A percentile compares a stretch with the other conserved stretches of the same genome.
Conservation (phyloP, 768 basidiomycete species). For the Rhizopogon salebrosus region DNA sequence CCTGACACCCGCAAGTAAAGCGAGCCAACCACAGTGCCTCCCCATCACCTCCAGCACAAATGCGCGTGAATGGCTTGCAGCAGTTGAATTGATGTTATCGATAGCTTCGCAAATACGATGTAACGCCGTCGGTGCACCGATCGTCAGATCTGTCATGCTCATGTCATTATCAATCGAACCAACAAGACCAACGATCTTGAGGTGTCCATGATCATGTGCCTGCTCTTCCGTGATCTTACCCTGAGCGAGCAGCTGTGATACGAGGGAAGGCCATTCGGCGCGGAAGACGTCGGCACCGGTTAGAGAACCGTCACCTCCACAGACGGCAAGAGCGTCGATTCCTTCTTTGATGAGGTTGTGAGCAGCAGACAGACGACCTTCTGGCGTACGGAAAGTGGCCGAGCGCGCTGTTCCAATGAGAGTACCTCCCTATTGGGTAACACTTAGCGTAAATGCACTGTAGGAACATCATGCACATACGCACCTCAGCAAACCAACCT, state of each 20-base stretch:
- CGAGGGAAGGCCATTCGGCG: slow-evolving; percentile 88
- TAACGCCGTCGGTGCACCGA: slow-evolving; percentile 92
- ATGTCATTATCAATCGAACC: slow-evolving; percentile 99
- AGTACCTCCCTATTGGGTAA: slow-evolving; percentile 70
- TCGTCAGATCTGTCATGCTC: slow-evolving; percentile 96
- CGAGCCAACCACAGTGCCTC: slow-evolving; percentile 99
- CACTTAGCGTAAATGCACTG: not conserved
- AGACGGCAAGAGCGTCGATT: slow-evolving; percentile 94
- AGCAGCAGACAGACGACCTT: slow-evolving; percentile 87
- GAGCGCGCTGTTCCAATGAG: slow-evolving; percentile 93
- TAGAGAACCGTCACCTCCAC: slow-evolving; percentile 94
- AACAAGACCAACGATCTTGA: slow-evolving; percentile 96
- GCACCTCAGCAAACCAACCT: slow-evolving; percentile 87
- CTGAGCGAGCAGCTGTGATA: slow-evolving; percentile 59
- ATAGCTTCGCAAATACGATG: slow-evolving; percentile 97
- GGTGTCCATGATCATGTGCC: slow-evolving; percentile 65
- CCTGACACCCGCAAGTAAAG: slow-evolving; percentile 89
- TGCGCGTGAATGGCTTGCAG: slow-evolving; percentile 91
- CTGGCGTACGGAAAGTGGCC: slow-evolving; percentile 73
- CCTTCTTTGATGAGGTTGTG: slow-evolving; percentile 93
- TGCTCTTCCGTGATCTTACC: slow-evolving; percentile 80
- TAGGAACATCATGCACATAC: slow-evolving; percentile 15
- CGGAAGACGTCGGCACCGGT: slow-evolving; percentile 95
- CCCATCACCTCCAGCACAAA: slow-evolving; percentile 99
- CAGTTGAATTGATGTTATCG: slow-evolving; percentile 97